phyloP scores from a whole-genome alignment of 2,329 filamentous ascomycete species.

The Torrubiellomyces zombiae region DNA sequence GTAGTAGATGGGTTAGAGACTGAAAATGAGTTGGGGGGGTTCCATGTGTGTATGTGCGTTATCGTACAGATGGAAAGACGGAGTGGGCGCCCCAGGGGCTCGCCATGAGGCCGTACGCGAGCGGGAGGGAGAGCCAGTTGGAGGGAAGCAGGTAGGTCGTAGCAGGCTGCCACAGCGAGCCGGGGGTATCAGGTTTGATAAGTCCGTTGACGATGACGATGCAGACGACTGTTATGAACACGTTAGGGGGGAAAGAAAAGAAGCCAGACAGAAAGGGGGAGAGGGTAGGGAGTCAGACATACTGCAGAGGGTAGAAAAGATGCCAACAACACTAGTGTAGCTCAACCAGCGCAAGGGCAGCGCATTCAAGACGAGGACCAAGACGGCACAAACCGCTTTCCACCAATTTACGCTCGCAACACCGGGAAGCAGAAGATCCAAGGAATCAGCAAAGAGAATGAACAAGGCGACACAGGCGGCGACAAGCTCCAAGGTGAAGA shows the following conservation, averaged over 20 bases:
- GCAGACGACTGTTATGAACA: slow-evolving; percentile 45
- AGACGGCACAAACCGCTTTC: slow-evolving; percentile 69
- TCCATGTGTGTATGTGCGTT: too few relatives aligned
- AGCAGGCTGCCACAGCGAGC: slow-evolving; percentile 69
- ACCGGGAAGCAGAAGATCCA: slow-evolving; percentile 61
- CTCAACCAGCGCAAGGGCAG: slow-evolving; percentile 69
- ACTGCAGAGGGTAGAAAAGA: slow-evolving; percentile 79
- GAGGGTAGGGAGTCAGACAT: slow-evolving; percentile 22
- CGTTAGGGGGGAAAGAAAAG: slow-evolving; percentile 2
- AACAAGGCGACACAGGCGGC: slow-evolving; percentile 80
- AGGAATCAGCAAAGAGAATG: slow-evolving; percentile 83
- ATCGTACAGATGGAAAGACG: slow-evolving; percentile 59
- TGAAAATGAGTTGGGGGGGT: background rate
- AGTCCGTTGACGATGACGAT: slow-evolving; percentile 78
- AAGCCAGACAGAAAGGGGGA: background rate
- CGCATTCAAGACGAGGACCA: slow-evolving; percentile 72
- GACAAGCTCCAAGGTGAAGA: slow-evolving; percentile 78
- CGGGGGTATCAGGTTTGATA: slow-evolving; percentile 60
- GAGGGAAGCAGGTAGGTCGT: slow-evolving; percentile 65
- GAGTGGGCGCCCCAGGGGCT: slow-evolving; percentile 49
- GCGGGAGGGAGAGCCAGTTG: slow-evolving; percentile 73
- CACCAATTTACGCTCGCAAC: slow-evolving; percentile 50
- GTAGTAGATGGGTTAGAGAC: too few relatives aligned
- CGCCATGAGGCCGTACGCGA: slow-evolving; percentile 84
- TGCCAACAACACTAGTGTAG: slow-evolving; percentile 85